Evolutionary conservation across 2,329 filamentous ascomycete genomes (phyloP), one percentile per base, ranked within the genome.

Genomic region (Aspergillus jensenii): DNA sequence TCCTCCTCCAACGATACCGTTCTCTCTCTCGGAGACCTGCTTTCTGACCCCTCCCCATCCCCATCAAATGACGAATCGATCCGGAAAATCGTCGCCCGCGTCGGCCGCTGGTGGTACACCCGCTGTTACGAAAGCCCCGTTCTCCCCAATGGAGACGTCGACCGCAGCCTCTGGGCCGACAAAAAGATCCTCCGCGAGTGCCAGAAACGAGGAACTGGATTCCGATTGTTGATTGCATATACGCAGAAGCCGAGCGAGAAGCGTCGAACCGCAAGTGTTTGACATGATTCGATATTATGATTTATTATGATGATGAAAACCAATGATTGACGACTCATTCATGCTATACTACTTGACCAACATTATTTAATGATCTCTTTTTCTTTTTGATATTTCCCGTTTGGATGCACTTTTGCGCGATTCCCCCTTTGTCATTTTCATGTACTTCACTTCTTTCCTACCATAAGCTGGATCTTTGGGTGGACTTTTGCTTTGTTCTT

Each of bases 61-160:
- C 81, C 85, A 0, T 79, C 84, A 14, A 88, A 89, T 21, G 91
- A 96, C 65, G 90, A 92, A 69, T 88, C 87, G 64, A 96, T 98
- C 69, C 91, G 91, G 14, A 93, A 91, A 69, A 96, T 96, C 82
- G 92, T 98, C 21, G 89, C 92, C 15, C 89, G 87, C 62, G 93
- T 98, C 11, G 93, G 92, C 2, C 84, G 95, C 44, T 98, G 93
- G 91, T 99, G 95, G 95, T 98, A 96, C 75, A 90, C 87, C 9
- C 86, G 90, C 52, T 97, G 93, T 79, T 98, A 97, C 72, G 93
- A 97, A 75, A 85, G 83, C 56, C 81, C 84, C 4, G 80, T 87
- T 8, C 74, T 84, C 59, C 71, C 74, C 1, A 75, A 81, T 59
- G 72, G 78, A 50, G 71, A 80, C 50, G 76, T 79, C 48, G 78